These are phyloP conservation scores for Acacia melanoxylon DNA, from an alignment of 306 rosid genomes.

Conservation along the genomic window DNA sequence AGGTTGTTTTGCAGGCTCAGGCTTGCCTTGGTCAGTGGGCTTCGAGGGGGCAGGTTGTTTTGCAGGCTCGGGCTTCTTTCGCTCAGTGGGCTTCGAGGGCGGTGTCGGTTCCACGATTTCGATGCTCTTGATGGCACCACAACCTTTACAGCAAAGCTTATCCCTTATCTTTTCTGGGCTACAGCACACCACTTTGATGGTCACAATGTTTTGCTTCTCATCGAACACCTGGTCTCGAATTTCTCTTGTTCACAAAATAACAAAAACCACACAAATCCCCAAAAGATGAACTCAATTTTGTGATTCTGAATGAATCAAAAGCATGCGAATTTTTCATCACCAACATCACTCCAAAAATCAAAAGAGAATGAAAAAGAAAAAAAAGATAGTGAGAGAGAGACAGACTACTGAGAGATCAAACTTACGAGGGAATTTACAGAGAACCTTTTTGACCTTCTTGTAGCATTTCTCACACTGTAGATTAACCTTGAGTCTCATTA, in stretches of 20 bases:
- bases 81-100: no score
- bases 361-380: not conserved
- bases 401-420: not conserved
- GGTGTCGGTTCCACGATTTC: constrained; percentile 61
- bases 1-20: no score
- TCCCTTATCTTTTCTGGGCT: constrained; percentile 70
- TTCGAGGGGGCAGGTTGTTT: no score
- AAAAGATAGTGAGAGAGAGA: not conserved
- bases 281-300: constrained; percentile 36
- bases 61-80: no score
- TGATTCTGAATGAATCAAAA: not conserved
- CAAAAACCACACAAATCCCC: constrained; percentile 1
- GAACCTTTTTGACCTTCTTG: constrained; percentile 75
- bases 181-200: constrained; percentile 73
- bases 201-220: constrained; percentile 59
- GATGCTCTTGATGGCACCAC: constrained; percentile 58
- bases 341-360: not conserved
- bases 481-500: constrained; percentile 72
- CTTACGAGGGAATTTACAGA: constrained; percentile 83
- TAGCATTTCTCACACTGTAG: constrained; percentile 69
- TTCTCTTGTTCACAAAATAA: constrained; percentile 62
- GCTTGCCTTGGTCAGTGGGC: no score
- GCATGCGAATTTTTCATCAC: not conserved
- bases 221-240: constrained; percentile 77
- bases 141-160: constrained; percentile 56